Percentiles rank a stretch among this genome's conserved stretches.
Conservation (phyloP, 257 asterid species). For the Catharanthus roseus region DNA sequence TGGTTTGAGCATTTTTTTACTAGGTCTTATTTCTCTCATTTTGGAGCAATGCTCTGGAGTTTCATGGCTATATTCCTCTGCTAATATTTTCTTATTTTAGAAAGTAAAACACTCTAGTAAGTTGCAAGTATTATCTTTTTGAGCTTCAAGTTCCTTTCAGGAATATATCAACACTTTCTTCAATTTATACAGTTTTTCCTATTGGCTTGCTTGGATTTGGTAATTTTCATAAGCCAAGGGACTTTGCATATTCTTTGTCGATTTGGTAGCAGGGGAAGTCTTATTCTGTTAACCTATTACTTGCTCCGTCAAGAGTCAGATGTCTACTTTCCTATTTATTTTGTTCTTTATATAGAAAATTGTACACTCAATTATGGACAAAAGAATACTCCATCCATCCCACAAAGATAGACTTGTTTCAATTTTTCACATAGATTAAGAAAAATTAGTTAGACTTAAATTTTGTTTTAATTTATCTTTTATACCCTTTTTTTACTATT, state of each 20-base stretch:
- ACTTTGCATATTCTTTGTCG: constrained; percentile 74
- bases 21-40: neutral
- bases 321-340: no score
- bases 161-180: constrained; percentile 67
- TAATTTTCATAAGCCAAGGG: constrained; percentile 85
- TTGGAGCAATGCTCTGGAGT: no score
- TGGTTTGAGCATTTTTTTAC: no score
- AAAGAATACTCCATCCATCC: no score
- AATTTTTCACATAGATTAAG: no score
- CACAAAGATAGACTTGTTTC: no score
- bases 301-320: no score
- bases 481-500: no score
- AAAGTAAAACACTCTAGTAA: neutral
- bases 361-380: no score
- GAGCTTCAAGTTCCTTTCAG: constrained; percentile 29
- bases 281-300: constrained; percentile 9
- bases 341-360: no score
- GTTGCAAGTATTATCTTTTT: neutral
- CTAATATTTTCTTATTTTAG: neutral
- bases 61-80: neutral
- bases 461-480: no score
- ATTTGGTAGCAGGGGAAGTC: constrained; percentile 65
- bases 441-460: no score
- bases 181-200: constrained; percentile 57
- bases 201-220: constrained; percentile 94